Conservation (phyloP, 345 rosid genomes). For the Syzygium aromaticum region DNA sequence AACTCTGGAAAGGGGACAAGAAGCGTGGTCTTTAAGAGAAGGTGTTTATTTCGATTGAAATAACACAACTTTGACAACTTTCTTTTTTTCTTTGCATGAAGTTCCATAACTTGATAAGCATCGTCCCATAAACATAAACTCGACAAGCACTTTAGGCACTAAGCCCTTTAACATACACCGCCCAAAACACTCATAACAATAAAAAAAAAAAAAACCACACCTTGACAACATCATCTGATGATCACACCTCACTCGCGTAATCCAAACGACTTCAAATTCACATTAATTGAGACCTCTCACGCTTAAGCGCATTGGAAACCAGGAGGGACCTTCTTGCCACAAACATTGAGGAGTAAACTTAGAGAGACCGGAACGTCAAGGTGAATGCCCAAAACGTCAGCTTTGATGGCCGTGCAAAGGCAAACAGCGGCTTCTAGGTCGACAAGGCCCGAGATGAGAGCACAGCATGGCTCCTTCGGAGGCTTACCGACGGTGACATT, state of each 20-base stretch:
- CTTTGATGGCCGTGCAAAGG: slow-evolving; percentile 64
- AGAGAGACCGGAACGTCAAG: slow-evolving; percentile 47
- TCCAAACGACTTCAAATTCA: neutral
- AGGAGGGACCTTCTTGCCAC: slow-evolving; percentile 52
- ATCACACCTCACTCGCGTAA: neutral
- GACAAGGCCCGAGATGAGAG: slow-evolving; percentile 34
- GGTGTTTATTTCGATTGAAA: neutral
- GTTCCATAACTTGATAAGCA: neutral
- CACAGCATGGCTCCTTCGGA: slow-evolving; percentile 51
- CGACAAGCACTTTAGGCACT: neutral
- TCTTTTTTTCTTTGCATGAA: neutral
- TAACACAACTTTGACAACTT: neutral
- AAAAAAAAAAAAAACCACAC: neutral
- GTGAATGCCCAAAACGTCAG: slow-evolving; percentile 44
- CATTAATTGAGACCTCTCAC: neutral
- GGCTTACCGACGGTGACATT: slow-evolving; percentile 40
- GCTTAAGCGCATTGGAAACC: slow-evolving; percentile 48
- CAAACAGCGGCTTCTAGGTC: slow-evolving; percentile 57
- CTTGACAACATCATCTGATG: neutral
- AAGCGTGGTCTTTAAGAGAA: neutral
- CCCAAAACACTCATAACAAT: neutral
- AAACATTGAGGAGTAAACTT: slow-evolving; percentile 56
- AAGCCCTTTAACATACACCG: neutral
- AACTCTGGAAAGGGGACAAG: neutral
- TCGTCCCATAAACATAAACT: neutral